Conservation (phyloP, 2,329 filamentous ascomycete genomes). For the Esteya vermicola region DNA sequence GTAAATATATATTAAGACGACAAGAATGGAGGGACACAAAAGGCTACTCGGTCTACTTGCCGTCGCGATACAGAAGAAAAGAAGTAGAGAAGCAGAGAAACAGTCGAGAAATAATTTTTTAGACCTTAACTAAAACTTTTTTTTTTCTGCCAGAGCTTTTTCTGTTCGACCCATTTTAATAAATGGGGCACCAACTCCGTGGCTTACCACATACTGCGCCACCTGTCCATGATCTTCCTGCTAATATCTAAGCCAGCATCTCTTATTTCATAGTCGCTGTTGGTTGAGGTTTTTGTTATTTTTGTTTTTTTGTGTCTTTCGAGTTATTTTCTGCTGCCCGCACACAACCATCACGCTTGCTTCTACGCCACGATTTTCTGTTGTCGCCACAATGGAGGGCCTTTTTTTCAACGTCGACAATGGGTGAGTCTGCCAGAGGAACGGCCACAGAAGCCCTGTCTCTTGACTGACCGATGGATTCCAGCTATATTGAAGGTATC, state of each 20-base stretch:
- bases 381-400: slow-evolving; percentile 57
- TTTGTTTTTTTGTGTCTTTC: too few relatives aligned
- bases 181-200: too few relatives aligned
- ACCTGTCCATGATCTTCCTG: too few relatives aligned
- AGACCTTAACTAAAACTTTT: slow-evolving; percentile 9
- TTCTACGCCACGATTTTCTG: slow-evolving; percentile 6
- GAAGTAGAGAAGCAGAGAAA: too few relatives aligned
- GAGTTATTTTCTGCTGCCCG: not conserved
- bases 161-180: slow-evolving; percentile 5
- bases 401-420: slow-evolving; percentile 91
- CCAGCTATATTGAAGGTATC: slow-evolving; percentile 90
- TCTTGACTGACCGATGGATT: not conserved
- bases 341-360: not conserved
- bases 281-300: too few relatives aligned
- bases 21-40: not conserved
- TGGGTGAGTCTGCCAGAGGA: slow-evolving; percentile 41
- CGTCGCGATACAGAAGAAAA: slow-evolving; percentile 8
- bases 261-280: too few relatives aligned
- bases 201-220: too few relatives aligned
- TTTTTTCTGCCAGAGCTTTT: slow-evolving; percentile 12
- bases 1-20: not conserved
- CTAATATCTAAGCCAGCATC: too few relatives aligned
- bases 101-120: slow-evolving; percentile 11
- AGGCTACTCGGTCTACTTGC: not conserved
- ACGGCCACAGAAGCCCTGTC: not conserved